Conservation (phyloP, 2,329 filamentous ascomycete genomes). For the Pseudocercospora crystallina region DNA sequence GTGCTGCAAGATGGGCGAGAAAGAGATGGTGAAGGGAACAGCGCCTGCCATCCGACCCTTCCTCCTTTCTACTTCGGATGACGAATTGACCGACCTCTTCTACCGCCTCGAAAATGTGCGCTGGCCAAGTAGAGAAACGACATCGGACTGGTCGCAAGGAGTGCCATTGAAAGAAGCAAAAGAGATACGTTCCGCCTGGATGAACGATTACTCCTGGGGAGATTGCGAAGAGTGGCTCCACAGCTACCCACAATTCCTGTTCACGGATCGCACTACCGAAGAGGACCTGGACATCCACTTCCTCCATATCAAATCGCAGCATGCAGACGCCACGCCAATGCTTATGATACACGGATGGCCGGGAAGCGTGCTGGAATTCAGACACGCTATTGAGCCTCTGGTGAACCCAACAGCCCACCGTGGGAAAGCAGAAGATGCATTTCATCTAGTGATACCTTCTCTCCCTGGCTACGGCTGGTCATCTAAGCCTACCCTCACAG, state of each 20-base stretch:
- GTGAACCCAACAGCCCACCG: too few relatives aligned
- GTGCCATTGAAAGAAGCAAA: slow-evolving; percentile 59
- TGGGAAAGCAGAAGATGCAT: slow-evolving; percentile 44
- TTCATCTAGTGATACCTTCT: slow-evolving; percentile 50
- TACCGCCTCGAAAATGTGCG: too few relatives aligned
- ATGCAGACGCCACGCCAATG: slow-evolving; percentile 59
- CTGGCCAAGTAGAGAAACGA: too few relatives aligned
- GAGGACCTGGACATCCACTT: slow-evolving; percentile 61
- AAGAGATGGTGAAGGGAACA: too few relatives aligned
- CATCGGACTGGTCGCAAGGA: slow-evolving; percentile 58
- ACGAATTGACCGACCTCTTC: too few relatives aligned
- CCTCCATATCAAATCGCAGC: slow-evolving; percentile 56
- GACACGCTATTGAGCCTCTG: slow-evolving; percentile 58
- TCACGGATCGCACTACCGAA: too few relatives aligned
- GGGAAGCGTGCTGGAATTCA: slow-evolving; percentile 66
- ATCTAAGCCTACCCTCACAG: slow-evolving; percentile 27
- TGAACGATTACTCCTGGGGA: slow-evolving; percentile 57
- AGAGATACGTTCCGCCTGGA: slow-evolving; percentile 57
- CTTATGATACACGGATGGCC: slow-evolving; percentile 70
- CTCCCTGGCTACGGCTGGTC: slow-evolving; percentile 50
- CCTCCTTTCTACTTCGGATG: too few relatives aligned
- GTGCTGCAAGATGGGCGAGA: too few relatives aligned
- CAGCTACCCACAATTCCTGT: slow-evolving; percentile 50
- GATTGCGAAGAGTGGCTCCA: slow-evolving; percentile 44
- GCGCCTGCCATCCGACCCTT: too few relatives aligned